Evolutionary conservation across 352 stramenopile genomes (phyloP).

Genomic region (Phytophthora pluvialis): DNA sequence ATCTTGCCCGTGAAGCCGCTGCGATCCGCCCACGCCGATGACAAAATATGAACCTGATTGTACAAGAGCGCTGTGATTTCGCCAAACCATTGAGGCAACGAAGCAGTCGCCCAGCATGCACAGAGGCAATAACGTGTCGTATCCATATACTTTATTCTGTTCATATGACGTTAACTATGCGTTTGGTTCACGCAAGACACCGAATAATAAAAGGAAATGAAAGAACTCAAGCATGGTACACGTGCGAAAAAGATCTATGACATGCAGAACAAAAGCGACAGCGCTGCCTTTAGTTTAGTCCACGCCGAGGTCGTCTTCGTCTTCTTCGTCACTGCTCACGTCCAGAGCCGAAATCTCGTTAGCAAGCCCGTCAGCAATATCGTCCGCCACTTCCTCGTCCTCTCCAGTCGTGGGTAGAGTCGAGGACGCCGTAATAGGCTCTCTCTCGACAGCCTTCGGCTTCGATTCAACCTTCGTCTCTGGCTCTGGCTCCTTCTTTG

Average conservation of each 20-base stretch:
- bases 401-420: constrained; percentile 44
- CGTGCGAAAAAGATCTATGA: constrained; percentile 23
- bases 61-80: constrained; percentile 37
- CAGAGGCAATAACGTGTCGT: constrained; percentile 30
- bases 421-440: constrained; percentile 32
- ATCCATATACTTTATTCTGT: constrained; percentile 45
- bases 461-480: constrained; percentile 27
- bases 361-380: constrained; percentile 65
- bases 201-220: constrained; percentile 1
- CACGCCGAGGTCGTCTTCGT: constrained; percentile 53
- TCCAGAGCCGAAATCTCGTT: constrained; percentile 78
- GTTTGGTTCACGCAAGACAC: not conserved
- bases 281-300: constrained; percentile 42
- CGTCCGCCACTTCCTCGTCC: constrained; percentile 77
- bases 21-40: constrained; percentile 20
- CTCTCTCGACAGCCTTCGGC: constrained; percentile 20
- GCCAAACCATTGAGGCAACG: constrained; percentile 10
- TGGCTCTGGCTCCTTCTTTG: constrained; percentile 30
- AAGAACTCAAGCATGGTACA: constrained; percentile 14
- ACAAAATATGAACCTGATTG: constrained; percentile 46
- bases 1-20: constrained; percentile 25
- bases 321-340: constrained; percentile 85
- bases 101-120: constrained; percentile 26
- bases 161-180: constrained; percentile 6
- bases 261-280: constrained; percentile 14